Evolutionary conservation across 768 basidiomycete species (phyloP), one percentile per base, ranked within the genome.

Genomic region (Clitopilus passeckerianus): DNA sequence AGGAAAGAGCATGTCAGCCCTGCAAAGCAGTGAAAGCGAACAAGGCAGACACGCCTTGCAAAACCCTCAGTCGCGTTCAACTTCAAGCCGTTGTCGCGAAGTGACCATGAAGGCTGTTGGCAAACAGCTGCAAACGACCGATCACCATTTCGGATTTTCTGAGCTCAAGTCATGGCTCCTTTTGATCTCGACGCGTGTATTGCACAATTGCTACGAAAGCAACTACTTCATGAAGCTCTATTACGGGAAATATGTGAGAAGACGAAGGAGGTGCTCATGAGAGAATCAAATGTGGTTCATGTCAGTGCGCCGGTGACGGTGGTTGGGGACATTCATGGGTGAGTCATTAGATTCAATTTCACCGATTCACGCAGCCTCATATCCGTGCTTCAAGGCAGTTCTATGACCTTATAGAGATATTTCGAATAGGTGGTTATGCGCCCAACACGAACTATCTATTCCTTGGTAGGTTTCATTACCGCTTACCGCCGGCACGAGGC

Each of bases 311-410:
- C 97, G 18, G 94, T 98, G 34, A 99, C 97, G 1, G 97, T 99
- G 27, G 97, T 98, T 37, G 97, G 97, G 56, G 97, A 99, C 72
- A 98, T 99, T 54, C 97, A 99, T 71, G 97, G 95, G 95, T 97
- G 76, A 82, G 91, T 77, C 68, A 65, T 61, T 35, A 57, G 43
- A 57, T 53, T 2, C 56, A 60, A 58, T 34, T 7, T 7, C 12
- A 50, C 44, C 30, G 20, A 53, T 54, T 46, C 56, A 59, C 59
- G 57, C 59, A 59, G 61, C 62, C 64, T 65, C 72, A 77, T 66
- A 80, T 74, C 68, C 64, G 65, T 66, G 66, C 65, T 68, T 74
- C 73, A 85, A 97, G 96, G 60, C 96, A 99, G 83, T 99, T 99
- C 75, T 96, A 98, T 78, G 96, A 99, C 79, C 83, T 99, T 66